Evolutionary conservation across 345 rosid species (phyloP).

Genomic region (Zanthoxylum bungeanum): DNA sequence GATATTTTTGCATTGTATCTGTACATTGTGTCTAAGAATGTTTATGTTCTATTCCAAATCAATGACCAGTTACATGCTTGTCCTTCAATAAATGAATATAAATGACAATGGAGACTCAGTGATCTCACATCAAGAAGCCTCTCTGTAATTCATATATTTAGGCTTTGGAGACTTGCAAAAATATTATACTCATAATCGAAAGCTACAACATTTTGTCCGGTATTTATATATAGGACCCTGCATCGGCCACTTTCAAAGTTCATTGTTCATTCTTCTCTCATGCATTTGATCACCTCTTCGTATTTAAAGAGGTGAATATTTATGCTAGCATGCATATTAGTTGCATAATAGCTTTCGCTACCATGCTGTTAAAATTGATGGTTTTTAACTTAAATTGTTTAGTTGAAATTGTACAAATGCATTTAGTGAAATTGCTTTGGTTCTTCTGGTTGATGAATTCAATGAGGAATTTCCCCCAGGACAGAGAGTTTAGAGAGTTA

Average conservation of each 20-base stretch:
- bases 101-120: neutral
- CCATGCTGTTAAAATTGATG: neutral
- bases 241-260: neutral
- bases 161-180: neutral
- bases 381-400: neutral
- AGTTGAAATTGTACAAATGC: neutral
- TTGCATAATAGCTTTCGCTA: too few species aligned
- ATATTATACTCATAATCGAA: neutral
- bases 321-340: neutral
- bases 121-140: neutral
- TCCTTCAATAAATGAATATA: neutral
- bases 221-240: neutral
- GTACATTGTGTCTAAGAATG: too few species aligned
- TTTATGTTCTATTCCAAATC: too few species aligned
- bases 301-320: neutral
- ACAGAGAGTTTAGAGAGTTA: neutral
- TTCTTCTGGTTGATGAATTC: neutral
- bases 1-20: too few species aligned
- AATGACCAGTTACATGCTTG: neutral
- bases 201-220: neutral
- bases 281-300: neutral
- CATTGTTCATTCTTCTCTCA: neutral
- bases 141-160: neutral
- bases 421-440: neutral
- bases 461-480: neutral